Conservation (phyloP, 2,329 filamentous ascomycete genomes). For the Delphinella strobiligena region DNA sequence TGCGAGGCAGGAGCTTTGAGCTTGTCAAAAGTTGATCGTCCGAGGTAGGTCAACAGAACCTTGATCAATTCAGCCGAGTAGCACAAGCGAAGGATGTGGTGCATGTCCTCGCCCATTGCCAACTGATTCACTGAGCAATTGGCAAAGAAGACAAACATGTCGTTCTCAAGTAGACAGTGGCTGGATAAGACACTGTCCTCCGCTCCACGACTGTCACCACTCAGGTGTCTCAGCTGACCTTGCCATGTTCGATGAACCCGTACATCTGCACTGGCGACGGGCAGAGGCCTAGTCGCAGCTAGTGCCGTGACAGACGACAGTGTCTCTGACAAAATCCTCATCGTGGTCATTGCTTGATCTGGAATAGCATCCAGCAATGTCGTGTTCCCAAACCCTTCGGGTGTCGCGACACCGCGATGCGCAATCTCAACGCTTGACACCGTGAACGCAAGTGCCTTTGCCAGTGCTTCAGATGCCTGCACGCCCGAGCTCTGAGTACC, state of each 20-base stretch:
- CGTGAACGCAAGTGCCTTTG: conserved; percentile 41
- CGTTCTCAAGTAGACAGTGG: conserved; percentile 53
- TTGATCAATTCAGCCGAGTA: conserved; percentile 88
- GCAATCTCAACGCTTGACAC: conserved; percentile 85
- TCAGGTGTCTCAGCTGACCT: conserved; percentile 1
- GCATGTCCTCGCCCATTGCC: conserved; percentile 56
- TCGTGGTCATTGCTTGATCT: conserved; percentile 70
- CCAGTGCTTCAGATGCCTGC: conserved; percentile 3
- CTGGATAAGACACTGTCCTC: conserved; percentile 16
- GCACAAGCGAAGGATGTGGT: conserved; percentile 71
- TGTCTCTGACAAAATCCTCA: conserved; percentile 81
- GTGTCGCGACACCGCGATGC: conserved; percentile 63
- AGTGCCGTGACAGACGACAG: conserved; percentile 7
- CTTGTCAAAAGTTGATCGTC: background rate
- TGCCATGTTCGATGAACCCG: conserved; percentile 5
- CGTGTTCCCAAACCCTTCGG: conserved; percentile 53
- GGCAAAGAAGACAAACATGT: conserved; percentile 69
- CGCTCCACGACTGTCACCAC: conserved; percentile 24
- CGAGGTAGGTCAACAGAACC: conserved; percentile 42
- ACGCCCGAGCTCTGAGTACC: conserved; percentile 4
- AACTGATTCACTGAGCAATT: conserved; percentile 45
- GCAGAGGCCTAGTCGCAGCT: conserved; percentile 1
- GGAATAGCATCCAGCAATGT: conserved; percentile 76
- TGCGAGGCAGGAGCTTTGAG: background rate
- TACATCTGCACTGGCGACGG: conserved; percentile 3